Percentiles rank a stretch among this genome's conserved stretches.
Evolutionary conservation across 2,329 filamentous ascomycete genomes (phyloP).

Genomic region (Penicillium sp.): DNA sequence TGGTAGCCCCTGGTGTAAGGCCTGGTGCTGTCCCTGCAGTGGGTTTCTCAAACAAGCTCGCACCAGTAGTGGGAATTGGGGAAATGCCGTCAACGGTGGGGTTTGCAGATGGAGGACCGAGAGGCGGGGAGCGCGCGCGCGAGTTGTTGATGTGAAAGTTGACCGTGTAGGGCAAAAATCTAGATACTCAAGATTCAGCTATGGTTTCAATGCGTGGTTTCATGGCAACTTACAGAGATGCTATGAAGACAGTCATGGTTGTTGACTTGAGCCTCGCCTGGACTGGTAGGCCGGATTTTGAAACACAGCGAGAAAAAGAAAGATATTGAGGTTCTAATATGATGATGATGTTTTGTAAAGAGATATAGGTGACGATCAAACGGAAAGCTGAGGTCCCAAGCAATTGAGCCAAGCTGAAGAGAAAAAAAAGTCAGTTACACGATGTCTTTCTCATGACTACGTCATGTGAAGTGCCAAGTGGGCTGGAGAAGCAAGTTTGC

Average conservation of each 20-base stretch:
- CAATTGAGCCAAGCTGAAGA: constrained; percentile 7
- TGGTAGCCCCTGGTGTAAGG: constrained; percentile 44
- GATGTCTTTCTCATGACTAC: constrained; percentile 33
- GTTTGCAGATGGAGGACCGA: constrained; percentile 31
- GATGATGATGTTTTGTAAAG: not conserved
- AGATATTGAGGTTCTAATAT: not conserved
- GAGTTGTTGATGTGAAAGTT: constrained; percentile 68
- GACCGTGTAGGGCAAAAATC: constrained; percentile 88
- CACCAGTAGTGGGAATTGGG: constrained; percentile 23
- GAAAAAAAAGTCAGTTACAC: constrained; percentile 17
- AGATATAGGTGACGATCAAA: not conserved
- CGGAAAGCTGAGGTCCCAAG: not conserved
- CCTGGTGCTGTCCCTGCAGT: constrained; percentile 22
- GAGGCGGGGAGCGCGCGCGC: constrained; percentile 44
- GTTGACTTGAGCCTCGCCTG: constrained; percentile 9
- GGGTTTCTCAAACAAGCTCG: constrained; percentile 39
- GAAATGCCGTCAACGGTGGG: constrained; percentile 29
- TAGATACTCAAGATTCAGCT: constrained; percentile 39
- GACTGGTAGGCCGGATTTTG: constrained; percentile 10
- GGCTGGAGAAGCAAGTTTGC: constrained; percentile 6
- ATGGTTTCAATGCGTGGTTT: not conserved
- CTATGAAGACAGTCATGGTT: constrained; percentile 60
- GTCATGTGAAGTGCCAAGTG: constrained; percentile 31
- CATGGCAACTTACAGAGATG: constrained; percentile 53
- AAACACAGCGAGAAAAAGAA: not conserved